These are phyloP conservation scores for Parmelia sp. DNA, from an alignment of 495 filamentous ascomycete genomes.

Conservation along the genomic window DNA sequence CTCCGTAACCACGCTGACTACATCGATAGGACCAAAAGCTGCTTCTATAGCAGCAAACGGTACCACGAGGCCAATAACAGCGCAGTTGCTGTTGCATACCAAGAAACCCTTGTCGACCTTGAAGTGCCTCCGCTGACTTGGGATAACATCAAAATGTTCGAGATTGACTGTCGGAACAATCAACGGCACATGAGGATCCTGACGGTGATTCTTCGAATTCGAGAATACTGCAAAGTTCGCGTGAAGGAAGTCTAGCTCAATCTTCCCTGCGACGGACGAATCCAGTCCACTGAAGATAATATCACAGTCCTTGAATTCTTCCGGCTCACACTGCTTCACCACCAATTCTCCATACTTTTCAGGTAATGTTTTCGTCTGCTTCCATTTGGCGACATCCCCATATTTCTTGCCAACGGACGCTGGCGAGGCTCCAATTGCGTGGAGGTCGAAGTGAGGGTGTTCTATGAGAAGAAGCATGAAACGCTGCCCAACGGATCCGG, in stretches of 20 bases:
- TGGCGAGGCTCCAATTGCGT: slow-evolving; percentile 71
- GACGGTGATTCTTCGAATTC: slow-evolving; percentile 85
- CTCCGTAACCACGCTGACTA: slow-evolving; percentile 77
- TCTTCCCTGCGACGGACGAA: slow-evolving; percentile 73
- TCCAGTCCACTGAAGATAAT: slow-evolving; percentile 86
- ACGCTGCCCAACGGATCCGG: slow-evolving; percentile 80
- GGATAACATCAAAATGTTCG: slow-evolving; percentile 68
- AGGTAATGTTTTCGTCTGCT: slow-evolving; percentile 70
- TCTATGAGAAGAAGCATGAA: slow-evolving; percentile 77
- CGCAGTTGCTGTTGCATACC: slow-evolving; percentile 88
- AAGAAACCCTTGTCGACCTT: slow-evolving; percentile 70
- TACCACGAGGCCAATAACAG: slow-evolving; percentile 81
- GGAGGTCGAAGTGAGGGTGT: slow-evolving; percentile 69
- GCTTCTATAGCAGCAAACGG: slow-evolving; percentile 79
- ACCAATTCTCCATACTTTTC: slow-evolving; percentile 59
- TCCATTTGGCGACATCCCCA: slow-evolving; percentile 77
- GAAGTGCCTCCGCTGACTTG: slow-evolving; percentile 62
- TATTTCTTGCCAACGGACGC: slow-evolving; percentile 78
- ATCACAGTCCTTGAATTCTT: slow-evolving; percentile 73
- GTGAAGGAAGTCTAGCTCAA: slow-evolving; percentile 75
- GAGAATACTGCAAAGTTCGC: slow-evolving; percentile 76
- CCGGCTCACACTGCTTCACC: slow-evolving; percentile 68
- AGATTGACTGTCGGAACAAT: slow-evolving; percentile 82
- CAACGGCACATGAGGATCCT: slow-evolving; percentile 73
- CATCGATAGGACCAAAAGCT: slow-evolving; percentile 65